A percentile compares a stretch with the other conserved stretches of the same genome.
Evolutionary conservation across 305 asterid genomes (phyloP).

Genomic region (Nicotiana rustica): DNA sequence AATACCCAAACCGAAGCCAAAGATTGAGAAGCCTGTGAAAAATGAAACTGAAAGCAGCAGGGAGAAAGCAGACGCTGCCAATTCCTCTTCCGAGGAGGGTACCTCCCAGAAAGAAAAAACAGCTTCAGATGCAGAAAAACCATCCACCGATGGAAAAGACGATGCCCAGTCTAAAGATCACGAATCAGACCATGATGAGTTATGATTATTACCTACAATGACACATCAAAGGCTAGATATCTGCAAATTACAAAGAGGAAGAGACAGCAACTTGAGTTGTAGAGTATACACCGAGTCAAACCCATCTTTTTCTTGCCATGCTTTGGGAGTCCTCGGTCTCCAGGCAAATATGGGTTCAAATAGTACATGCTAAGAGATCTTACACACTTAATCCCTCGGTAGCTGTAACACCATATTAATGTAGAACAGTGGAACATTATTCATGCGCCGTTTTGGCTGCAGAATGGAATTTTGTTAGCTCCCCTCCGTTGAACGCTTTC

Average conservation of each 20-base stretch:
- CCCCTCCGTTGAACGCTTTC: background rate
- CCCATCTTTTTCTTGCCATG: slow-evolving; percentile 51
- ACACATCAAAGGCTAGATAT: slow-evolving; percentile 25
- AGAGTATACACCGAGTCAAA: slow-evolving; percentile 45
- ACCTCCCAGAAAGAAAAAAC: slow-evolving; percentile 55
- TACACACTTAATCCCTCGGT: slow-evolving; percentile 22
- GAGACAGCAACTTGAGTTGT: slow-evolving; percentile 38
- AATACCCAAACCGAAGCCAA: slow-evolving; percentile 96
- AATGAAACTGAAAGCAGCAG: slow-evolving; percentile 54
- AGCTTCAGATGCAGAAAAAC: slow-evolving; percentile 49
- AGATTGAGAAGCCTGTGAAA: slow-evolving; percentile 76
- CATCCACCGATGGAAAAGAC: slow-evolving; percentile 43
- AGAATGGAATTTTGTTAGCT: slow-evolving; percentile 37
- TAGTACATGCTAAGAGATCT: slow-evolving; percentile 24
- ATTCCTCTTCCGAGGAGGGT: slow-evolving; percentile 58
- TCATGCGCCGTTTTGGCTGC: slow-evolving; percentile 34
- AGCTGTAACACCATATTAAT: slow-evolving; percentile 10
- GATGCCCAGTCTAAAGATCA: slow-evolving; percentile 44
- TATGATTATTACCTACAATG: slow-evolving; percentile 53
- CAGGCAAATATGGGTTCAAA: slow-evolving; percentile 34
- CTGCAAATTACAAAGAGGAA: slow-evolving; percentile 39
- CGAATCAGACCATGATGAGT: slow-evolving; percentile 63
- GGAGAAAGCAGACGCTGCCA: slow-evolving; percentile 53
- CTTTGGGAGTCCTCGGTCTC: slow-evolving; percentile 34
- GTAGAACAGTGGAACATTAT: slow-evolving; percentile 31